These are phyloP conservation scores for Suillus subluteus DNA, from an alignment of 768 basidiomycete genomes.

Conservation along the genomic window DNA sequence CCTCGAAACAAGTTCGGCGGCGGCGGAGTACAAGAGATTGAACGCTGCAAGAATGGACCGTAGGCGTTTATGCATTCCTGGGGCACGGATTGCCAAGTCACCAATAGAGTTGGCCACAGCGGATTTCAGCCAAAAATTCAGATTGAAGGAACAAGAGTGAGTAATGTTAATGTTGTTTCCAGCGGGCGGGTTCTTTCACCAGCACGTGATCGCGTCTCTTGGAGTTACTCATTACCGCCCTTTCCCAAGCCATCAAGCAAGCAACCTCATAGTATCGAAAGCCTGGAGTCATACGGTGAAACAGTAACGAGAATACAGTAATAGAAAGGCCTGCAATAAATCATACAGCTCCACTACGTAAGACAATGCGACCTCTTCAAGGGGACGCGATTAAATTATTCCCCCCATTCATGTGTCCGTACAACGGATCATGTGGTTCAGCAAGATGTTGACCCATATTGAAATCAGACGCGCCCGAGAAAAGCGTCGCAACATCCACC, in stretches of 20 bases:
- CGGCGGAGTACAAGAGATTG: background rate
- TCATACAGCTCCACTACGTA: constrained; percentile 19
- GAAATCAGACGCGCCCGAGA: constrained; percentile 31
- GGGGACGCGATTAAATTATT: constrained; percentile 31
- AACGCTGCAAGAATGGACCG: background rate
- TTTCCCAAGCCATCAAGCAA: background rate
- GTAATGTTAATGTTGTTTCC: background rate
- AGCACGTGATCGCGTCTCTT: background rate
- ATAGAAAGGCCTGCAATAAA: constrained; percentile 14
- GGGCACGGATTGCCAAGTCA: background rate
- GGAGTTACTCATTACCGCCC: background rate
- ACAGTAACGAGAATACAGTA: background rate
- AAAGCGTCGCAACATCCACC: constrained; percentile 40
- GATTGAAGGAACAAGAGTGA: background rate
- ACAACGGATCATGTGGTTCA: constrained; percentile 32
- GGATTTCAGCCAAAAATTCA: background rate
- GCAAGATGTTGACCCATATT: constrained; percentile 27
- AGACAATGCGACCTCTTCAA: constrained; percentile 18
- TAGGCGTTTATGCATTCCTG: background rate
- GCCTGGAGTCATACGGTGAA: background rate
- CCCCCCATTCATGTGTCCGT: constrained; percentile 28
- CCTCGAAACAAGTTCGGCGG: background rate
- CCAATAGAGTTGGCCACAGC: background rate
- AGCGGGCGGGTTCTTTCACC: background rate
- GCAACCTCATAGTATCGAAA: background rate